Percentiles rank a stretch among this genome's conserved stretches.
phyloP scores from a whole-genome alignment of 106 monocot genomes.

The Platanthera zijinensis region DNA sequence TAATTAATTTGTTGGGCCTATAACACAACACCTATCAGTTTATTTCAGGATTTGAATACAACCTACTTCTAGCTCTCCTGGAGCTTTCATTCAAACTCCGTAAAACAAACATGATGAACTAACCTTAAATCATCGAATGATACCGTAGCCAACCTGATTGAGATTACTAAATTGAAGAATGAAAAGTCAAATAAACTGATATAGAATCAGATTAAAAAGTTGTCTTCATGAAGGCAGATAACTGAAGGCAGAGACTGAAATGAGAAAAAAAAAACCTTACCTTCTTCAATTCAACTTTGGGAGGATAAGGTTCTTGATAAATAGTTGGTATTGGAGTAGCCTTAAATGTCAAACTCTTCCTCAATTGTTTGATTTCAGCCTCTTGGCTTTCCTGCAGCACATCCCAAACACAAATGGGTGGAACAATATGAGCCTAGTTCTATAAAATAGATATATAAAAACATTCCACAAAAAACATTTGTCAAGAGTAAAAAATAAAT shows the following conservation, averaged over 20 bases:
- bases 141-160: background rate
- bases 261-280: constrained; percentile 27
- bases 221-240: background rate
- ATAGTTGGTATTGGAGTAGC: constrained; percentile 91
- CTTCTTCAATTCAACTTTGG: constrained; percentile 85
- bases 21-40: too few relatives aligned
- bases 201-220: background rate
- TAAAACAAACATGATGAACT: background rate
- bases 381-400: constrained; percentile 77
- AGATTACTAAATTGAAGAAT: background rate
- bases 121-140: background rate
- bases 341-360: constrained; percentile 90
- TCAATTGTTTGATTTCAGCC: constrained; percentile 75
- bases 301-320: constrained; percentile 81
- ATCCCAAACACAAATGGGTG: too few relatives aligned
- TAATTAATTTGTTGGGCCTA: too few relatives aligned
- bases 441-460: too few relatives aligned
- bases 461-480: too few relatives aligned
- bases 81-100: background rate
- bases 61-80: background rate
- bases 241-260: background rate
- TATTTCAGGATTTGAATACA: too few relatives aligned
- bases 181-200: background rate
- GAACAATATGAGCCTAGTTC: too few relatives aligned
- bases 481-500: too few relatives aligned